Conservation (phyloP, 805 yeast species). For the Metschnikowia santaceciliae region DNA sequence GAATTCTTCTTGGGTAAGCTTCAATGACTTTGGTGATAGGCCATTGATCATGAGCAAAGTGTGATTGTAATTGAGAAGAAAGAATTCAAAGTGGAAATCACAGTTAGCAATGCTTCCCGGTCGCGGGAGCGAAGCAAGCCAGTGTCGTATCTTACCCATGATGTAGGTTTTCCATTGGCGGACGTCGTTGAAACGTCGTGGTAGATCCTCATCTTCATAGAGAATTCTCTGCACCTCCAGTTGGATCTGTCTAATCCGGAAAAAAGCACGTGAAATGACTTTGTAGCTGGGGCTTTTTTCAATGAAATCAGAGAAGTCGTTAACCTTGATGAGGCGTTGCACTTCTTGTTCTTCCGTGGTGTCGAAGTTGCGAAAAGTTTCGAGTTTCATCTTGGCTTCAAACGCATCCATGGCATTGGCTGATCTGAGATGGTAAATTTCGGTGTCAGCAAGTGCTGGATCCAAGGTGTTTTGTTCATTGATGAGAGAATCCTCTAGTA, state of each 20-base stretch:
- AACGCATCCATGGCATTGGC: not conserved
- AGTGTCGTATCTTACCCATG: constrained; percentile 48
- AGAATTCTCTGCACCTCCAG: constrained; percentile 69
- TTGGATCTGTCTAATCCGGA: constrained; percentile 68
- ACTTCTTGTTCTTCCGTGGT: not conserved
- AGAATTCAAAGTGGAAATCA: constrained; percentile 65
- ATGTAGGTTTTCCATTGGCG: constrained; percentile 62
- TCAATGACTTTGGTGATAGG: constrained; percentile 64
- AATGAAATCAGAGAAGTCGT: constrained; percentile 30
- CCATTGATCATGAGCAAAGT: constrained; percentile 71
- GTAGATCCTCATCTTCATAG: constrained; percentile 69
- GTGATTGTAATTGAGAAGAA: constrained; percentile 73
- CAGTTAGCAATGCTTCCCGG: constrained; percentile 55
- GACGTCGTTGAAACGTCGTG: constrained; percentile 52
- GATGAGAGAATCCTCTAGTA: constrained; percentile 68
- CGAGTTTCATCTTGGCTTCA: not conserved
- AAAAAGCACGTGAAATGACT: constrained; percentile 60
- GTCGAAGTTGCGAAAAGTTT: not conserved
- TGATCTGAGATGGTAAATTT: not conserved
- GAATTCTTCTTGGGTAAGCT: constrained; percentile 51
- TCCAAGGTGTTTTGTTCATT: constrained; percentile 24
- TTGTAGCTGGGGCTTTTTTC: constrained; percentile 56
- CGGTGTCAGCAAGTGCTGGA: constrained; percentile 7
- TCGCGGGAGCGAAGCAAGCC: constrained; percentile 45
- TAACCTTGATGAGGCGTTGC: not conserved